Conservation (phyloP, 2,329 filamentous ascomycete species). For the Trichoderma sp. region DNA sequence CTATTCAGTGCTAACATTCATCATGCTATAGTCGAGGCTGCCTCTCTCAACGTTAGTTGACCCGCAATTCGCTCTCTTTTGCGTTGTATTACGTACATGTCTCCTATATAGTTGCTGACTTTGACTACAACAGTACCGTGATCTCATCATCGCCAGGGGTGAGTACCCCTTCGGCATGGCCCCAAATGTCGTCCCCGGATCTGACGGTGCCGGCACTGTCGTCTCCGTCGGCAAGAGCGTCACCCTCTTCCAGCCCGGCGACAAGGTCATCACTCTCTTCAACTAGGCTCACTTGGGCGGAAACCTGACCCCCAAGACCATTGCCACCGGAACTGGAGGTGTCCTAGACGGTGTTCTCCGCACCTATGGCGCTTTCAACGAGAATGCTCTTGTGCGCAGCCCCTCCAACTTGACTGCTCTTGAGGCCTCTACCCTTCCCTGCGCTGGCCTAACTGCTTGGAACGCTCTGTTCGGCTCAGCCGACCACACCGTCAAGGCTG, state of each 20-base stretch:
- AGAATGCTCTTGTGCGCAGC: slow-evolving; percentile 63
- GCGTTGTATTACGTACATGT: neutral
- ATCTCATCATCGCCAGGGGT: slow-evolving; percentile 50
- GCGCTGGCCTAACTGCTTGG: slow-evolving; percentile 63
- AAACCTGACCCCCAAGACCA: slow-evolving; percentile 33
- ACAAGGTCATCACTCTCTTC: slow-evolving; percentile 60
- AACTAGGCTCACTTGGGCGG: slow-evolving; percentile 53
- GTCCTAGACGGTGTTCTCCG: slow-evolving; percentile 65
- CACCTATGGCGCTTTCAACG: slow-evolving; percentile 64
- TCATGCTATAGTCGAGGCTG: slow-evolving; percentile 41
- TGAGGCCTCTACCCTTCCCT: slow-evolving; percentile 57
- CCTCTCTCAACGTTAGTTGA: slow-evolving; percentile 46
- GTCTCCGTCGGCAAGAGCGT: slow-evolving; percentile 50
- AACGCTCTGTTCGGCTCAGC: slow-evolving; percentile 60
- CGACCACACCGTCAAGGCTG: slow-evolving; percentile 47
- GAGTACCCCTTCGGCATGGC: slow-evolving; percentile 44
- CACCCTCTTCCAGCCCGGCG: slow-evolving; percentile 48
- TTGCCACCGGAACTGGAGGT: slow-evolving; percentile 62
- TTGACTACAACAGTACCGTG: slow-evolving; percentile 41
- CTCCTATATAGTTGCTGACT: neutral
- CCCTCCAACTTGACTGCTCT: slow-evolving; percentile 53
- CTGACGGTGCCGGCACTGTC: slow-evolving; percentile 54
- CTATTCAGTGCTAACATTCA: neutral
- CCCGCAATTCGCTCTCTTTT: neutral
- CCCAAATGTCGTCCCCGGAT: slow-evolving; percentile 47